Evolutionary conservation across 2,329 filamentous ascomycete genomes (phyloP), one percentile per base, ranked within the genome.

Genomic region (Cordyceps tenuipes): DNA sequence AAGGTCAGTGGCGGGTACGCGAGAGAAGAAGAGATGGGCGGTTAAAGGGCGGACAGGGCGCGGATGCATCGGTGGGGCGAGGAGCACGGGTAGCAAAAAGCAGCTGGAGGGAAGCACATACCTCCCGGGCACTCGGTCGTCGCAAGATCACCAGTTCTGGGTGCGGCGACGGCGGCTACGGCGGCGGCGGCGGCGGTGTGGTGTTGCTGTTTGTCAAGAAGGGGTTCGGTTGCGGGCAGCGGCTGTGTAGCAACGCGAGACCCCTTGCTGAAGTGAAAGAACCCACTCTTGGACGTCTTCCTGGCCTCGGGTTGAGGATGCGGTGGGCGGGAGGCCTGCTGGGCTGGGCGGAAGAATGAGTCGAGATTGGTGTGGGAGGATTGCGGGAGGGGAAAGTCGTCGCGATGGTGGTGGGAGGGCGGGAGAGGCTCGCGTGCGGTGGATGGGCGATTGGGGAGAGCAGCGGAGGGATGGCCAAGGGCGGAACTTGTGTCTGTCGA

Each of bases 201-300:
- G 23, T 62, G 34, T 43, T 48, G 61, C 43, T 61, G 62, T n/a
- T 59, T 55, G 65, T 57, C 59, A 61, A 64, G 53, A 66, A 68
- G 53, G 65, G 64, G 51, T 4, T 60, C 44, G 7, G 44, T 54
- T 23, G 44, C 10, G n/a, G 58, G 58, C 50, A 57, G 19, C 15
- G 59, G 59, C 50, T 71, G 69, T 57, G 75, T 77, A 51, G 72
- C 71, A 56, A 75, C 70, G 64, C 75, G 79, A 64, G 74, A 70
- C 23, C 68, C 69, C 65, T 81, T 82, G 63, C 72, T 75, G 68
- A 81, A 81, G 68, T 78, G 76, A 66, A 80, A 80, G 69, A 81
- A 80, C 64, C 76, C 75, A 66, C 76, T 75, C 67, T 77, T 80
- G 61, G 76, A 73, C n/a, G 72, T 64, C 65, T 76, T 78, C 57